Conservation (phyloP, 75 land plant genomes). For the Cupressus sempervirens region DNA sequence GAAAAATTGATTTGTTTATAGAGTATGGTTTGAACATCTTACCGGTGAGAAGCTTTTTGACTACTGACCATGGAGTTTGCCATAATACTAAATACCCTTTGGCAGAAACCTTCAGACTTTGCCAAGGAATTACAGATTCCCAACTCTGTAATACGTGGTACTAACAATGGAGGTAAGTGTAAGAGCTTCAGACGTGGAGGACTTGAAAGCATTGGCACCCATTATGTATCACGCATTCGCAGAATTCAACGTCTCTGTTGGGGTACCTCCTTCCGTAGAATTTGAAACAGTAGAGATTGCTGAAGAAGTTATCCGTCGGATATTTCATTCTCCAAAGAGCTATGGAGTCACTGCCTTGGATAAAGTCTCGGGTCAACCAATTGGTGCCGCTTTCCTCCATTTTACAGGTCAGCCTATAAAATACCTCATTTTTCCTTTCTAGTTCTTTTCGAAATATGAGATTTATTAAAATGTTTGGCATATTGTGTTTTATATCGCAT, state of each 20-base stretch:
- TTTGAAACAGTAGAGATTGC: not conserved
- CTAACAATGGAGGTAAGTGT: not conserved
- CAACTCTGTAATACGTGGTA: not conserved
- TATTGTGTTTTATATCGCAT: not conserved
- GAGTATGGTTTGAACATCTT: too few species aligned
- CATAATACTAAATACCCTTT: too few species aligned
- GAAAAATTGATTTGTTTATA: too few species aligned
- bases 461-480: not conserved
- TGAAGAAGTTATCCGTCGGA: not conserved
- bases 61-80: too few species aligned
- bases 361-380: slow-evolving; percentile 1
- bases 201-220: not conserved
- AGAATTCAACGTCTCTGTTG: slow-evolving; percentile 4
- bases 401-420: not conserved
- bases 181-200: not conserved
- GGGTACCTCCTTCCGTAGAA: not conserved
- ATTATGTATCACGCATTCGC: not conserved
- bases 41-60: too few species aligned
- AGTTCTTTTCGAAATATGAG: not conserved
- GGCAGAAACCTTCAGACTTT: too few species aligned
- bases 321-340: not conserved
- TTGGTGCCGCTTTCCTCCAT: not conserved
- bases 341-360: slow-evolving; percentile 5
- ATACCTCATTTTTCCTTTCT: too few species aligned
- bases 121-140: not conserved